Base-by-base conservation (phyloP, 2,329 filamentous ascomycete species). In the Dothideomycetidae sp. region DNA sequence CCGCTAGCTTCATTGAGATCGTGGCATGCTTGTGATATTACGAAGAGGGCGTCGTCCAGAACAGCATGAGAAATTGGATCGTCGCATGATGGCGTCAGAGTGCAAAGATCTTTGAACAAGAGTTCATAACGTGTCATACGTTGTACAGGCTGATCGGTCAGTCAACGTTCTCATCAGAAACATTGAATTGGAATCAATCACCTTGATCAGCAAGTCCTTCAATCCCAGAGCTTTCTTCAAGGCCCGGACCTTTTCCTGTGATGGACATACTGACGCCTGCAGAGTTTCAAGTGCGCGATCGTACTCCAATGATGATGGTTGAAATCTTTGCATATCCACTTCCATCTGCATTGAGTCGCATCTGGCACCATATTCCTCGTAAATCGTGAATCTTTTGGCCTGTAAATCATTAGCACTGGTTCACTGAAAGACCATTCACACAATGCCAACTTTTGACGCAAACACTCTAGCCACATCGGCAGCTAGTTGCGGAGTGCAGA, bases 351-450 rank as follows among this genome's bases (percentile, higher is more conserved):
- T 81, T 46, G 84, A 68, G 47, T 92, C 83, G 56, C 90, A 93
- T 53, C 88, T 88, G 36, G 81, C 80, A 23, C 82, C 81, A 54
- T 93, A 98, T 49, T 93, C 82, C 59, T 93, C 81, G 53, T 98
- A 98, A 34, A 79, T 67, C 52, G 81, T 80, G 59, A 96, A 90
- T 0, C 76, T 75, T 42, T 73, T 71, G 61, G 92, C 78, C 82
- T 93, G 45, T 10, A 36, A 37, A 47, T 13, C 48, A 44, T 37
- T 18, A 41, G 13, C 9, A 38, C 23, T 28, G 19, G 50, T n/a
- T 48, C 43, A 62, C 73, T 44, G 47, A 62, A 61, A 59, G 57
- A 47, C 71, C 62, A 5, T 56, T n/a, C n/a, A n/a, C 46, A 17
- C 49, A 48, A 30, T 32, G 46, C 54, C 43, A 51, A 72, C 70